phyloP scores from a whole-genome alignment of 2,329 filamentous ascomycete genomes.

The Biscogniauxia sp. region DNA sequence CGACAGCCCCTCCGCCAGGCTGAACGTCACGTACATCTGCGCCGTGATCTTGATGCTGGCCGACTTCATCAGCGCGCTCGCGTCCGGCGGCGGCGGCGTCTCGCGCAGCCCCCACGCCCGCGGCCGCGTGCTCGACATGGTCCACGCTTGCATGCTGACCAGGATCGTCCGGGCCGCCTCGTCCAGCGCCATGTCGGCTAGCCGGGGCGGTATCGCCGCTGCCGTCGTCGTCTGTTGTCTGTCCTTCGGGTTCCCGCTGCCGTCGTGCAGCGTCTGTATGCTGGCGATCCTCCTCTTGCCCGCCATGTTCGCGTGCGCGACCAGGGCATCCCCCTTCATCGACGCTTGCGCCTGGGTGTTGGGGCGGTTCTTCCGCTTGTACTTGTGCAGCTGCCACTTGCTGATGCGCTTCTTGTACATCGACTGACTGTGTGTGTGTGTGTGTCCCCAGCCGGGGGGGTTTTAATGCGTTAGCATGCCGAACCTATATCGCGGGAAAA shows the following conservation, averaged over 20 bases:
- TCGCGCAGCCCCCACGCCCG: background rate
- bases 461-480: background rate
- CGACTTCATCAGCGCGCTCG: background rate
- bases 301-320: background rate
- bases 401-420: constrained; percentile 9
- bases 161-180: background rate
- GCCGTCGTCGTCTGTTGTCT: background rate
- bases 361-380: constrained; percentile 3
- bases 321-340: background rate
- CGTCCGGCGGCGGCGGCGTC: background rate
- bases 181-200: background rate
- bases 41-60: background rate
- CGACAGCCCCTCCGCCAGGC: constrained; percentile 2
- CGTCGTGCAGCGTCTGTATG: background rate
- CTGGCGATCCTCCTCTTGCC: background rate
- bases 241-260: background rate
- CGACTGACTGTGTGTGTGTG: constrained; percentile 1
- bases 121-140: background rate
- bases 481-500: background rate
- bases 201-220: background rate
- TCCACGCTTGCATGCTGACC: background rate
- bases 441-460: too few species aligned
- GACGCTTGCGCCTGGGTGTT: background rate
- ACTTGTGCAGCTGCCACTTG: constrained; percentile 9
- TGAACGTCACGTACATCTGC: constrained; percentile 9